phyloP scores from a whole-genome alignment of 768 basidiomycete genomes.

The Lactarius vividus region DNA sequence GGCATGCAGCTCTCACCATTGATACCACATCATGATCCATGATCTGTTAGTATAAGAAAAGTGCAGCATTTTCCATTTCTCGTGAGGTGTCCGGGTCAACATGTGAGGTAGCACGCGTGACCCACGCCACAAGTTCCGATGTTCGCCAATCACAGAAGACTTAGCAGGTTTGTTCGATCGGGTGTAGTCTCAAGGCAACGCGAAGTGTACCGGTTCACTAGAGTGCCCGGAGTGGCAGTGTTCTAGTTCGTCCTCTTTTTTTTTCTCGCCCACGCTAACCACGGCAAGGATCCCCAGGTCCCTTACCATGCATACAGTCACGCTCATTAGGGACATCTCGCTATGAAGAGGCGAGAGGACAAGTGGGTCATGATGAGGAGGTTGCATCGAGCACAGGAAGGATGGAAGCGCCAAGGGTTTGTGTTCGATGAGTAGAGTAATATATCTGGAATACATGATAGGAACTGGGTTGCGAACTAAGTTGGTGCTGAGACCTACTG shows the following conservation, averaged over 20 bases:
- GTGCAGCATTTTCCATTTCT: neutral
- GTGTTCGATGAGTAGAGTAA: too few relatives aligned
- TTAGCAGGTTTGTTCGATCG: slow-evolving; percentile 42
- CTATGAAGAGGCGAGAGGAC: slow-evolving; percentile 34
- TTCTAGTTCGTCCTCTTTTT: slow-evolving; percentile 44
- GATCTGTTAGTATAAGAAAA: neutral
- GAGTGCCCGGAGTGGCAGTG: slow-evolving; percentile 52
- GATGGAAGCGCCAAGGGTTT: neutral
- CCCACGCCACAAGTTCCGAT: neutral
- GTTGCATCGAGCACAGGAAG: neutral
- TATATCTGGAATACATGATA: too few relatives aligned
- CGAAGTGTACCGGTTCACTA: slow-evolving; percentile 68
- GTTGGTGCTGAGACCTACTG: too few relatives aligned
- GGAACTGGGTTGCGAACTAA: too few relatives aligned
- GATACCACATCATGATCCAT: neutral
- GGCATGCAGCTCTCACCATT: neutral
- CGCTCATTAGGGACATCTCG: slow-evolving; percentile 42
- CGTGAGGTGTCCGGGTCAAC: neutral
- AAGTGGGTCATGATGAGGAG: slow-evolving; percentile 40
- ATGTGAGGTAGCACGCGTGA: neutral
- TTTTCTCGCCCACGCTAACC: neutral
- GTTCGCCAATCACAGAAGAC: neutral
- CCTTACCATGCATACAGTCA: slow-evolving; percentile 65
- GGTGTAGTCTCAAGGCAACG: slow-evolving; percentile 69
- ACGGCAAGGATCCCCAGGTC: slow-evolving; percentile 43